Base-by-base conservation (phyloP, 1,284 basidiomycete genomes). In the Boletus hoseneyae region DNA sequence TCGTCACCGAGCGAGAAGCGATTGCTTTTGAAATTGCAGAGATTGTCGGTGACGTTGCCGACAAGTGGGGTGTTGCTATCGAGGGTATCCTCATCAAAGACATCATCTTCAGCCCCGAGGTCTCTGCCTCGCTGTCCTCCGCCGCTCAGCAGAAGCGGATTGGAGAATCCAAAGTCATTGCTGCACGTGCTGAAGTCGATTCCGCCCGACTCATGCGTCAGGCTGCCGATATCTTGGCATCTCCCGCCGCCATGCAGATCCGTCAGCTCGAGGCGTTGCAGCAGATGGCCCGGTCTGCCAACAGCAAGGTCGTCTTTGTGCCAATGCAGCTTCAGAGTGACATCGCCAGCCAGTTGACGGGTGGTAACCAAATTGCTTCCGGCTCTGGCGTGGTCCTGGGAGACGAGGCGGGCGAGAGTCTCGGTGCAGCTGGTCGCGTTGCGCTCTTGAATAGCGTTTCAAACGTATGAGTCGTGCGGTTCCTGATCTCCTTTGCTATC, bases 161-260 rank as follows among this genome's bases (percentile, higher is more conserved):
- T 57, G 95, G 93, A 71, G 95, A 97, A 73, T 83, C 82, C 66
- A 97, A 95, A 71, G 93, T 98, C 65, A 97, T 98, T 61, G 93
- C 93, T 41, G 96, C 95, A 0, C 82, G 92, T 54, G 96, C 95
- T 16, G 95, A 98, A 73, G 95, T 97, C 55, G 93, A 97, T 66
- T 79, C 93, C 35, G 93, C 95, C 38, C 83, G 91, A 60, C 83
- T 97, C 66, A 97, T 97, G 94, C 79, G 93, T 51, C 90, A 93
- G 68, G 91, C 92, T 6, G 91, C 92, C 48, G 87, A 96, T 71
- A 95, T 96, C 61, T 78, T 96, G 61, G 90, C 92, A 12, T 88
- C 85, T 8, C 93, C 93, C 16, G 93, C 94, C 21, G 95, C 94
- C 52, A 97, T 98, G 92, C 93, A 97, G 72, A 97, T 97, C 67